These are phyloP conservation scores for Ophiocordyceps australis DNA, from an alignment of 2,329 filamentous ascomycete species.

Conservation along the genomic window DNA sequence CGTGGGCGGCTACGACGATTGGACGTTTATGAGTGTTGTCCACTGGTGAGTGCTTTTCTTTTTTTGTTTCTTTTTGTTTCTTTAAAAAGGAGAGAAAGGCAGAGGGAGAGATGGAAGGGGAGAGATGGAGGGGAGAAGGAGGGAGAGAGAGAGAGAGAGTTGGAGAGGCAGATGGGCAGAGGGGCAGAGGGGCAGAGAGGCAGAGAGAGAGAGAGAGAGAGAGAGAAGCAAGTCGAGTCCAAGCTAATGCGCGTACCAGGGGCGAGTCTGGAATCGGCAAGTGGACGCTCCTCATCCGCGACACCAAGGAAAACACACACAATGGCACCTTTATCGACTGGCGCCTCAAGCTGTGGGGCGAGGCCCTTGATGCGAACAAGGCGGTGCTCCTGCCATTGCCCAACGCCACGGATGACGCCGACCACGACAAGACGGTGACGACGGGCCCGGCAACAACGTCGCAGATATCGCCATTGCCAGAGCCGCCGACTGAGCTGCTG, in stretches of 20 bases:
- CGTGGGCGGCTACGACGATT: constrained; percentile 63
- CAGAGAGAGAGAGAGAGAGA: too few relatives aligned
- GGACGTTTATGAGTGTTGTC: constrained; percentile 97
- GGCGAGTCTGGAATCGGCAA: constrained; percentile 75
- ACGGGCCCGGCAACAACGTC: constrained; percentile 21
- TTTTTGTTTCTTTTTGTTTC: too few relatives aligned
- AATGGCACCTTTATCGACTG: constrained; percentile 74
- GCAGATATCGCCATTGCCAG: constrained; percentile 24
- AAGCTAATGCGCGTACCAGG: constrained; percentile 26
- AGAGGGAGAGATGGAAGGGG: too few relatives aligned
- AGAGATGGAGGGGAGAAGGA: too few relatives aligned
- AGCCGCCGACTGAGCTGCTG: constrained; percentile 24
- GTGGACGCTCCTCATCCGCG: constrained; percentile 84
- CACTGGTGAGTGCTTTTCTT: constrained; percentile 53
- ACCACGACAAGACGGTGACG: constrained; percentile 52
- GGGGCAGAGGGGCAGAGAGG: too few relatives aligned
- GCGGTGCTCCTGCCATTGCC: constrained; percentile 67
- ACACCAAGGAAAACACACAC: constrained; percentile 59
- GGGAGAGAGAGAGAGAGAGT: too few relatives aligned
- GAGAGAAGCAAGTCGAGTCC: neutral
- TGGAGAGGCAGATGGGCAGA: too few relatives aligned
- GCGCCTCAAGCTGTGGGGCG: constrained; percentile 89
- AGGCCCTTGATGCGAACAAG: constrained; percentile 58
- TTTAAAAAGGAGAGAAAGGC: too few relatives aligned
- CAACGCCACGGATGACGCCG: constrained; percentile 62